A percentile compares a stretch with the other conserved stretches of the same genome.
These are phyloP conservation scores for Buddleja alternifolia DNA, from an alignment of 257 asterid species.

Conservation along the genomic window DNA sequence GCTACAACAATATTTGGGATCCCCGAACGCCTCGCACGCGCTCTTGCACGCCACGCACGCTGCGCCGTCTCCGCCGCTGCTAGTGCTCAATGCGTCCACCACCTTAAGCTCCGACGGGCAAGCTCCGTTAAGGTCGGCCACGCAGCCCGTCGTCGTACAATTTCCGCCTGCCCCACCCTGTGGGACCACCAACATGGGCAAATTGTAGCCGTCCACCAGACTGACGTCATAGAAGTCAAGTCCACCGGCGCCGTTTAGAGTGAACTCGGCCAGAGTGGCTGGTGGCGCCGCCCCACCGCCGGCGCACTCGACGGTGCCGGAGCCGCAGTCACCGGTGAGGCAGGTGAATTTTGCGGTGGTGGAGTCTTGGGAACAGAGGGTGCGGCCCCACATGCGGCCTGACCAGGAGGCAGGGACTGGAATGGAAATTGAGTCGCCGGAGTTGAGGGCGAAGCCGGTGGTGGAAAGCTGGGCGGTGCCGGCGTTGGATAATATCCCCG, in stretches of 20 bases:
- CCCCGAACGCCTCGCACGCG: slow-evolving; percentile 73
- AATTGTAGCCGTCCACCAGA: slow-evolving; percentile 80
- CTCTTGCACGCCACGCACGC: slow-evolving; percentile 71
- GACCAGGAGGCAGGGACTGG: slow-evolving; percentile 64
- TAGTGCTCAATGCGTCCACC: slow-evolving; percentile 18
- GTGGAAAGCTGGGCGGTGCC: slow-evolving; percentile 57
- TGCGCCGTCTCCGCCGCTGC: slow-evolving; percentile 28
- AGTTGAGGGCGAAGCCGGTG: slow-evolving; percentile 54
- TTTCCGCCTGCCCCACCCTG: slow-evolving; percentile 58
- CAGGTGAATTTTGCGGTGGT: slow-evolving; percentile 59
- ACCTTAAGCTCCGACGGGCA: slow-evolving; percentile 68
- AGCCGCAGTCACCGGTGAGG: slow-evolving; percentile 71
- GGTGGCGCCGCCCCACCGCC: slow-evolving; percentile 72
- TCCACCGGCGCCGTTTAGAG: slow-evolving; percentile 69
- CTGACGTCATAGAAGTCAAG: slow-evolving; percentile 81
- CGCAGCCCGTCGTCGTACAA: slow-evolving; percentile 69
- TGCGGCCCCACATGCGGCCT: slow-evolving; percentile 78
- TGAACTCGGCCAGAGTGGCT: slow-evolving; percentile 76
- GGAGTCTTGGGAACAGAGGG: slow-evolving; percentile 53
- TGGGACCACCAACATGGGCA: slow-evolving; percentile 73
- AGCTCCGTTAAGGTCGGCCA: slow-evolving; percentile 54
- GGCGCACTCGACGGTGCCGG: slow-evolving; percentile 57
- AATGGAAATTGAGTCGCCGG: slow-evolving; percentile 49
- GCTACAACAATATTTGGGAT: slow-evolving; percentile 62
- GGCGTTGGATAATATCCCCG: slow-evolving; percentile 65